Conservation (phyloP, 345 rosid species). For the Eucalyptus tenuipes region DNA sequence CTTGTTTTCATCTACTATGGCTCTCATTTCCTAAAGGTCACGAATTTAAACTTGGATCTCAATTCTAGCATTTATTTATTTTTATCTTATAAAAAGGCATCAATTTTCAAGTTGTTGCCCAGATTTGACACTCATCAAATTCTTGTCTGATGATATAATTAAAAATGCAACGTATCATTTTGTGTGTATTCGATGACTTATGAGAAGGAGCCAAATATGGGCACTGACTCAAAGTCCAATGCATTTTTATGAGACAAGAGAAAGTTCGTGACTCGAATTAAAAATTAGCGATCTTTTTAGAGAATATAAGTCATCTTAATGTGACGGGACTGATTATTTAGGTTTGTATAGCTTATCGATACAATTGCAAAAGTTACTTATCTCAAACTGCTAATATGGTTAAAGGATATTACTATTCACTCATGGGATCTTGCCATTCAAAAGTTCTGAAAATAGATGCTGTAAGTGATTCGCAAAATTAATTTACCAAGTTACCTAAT, state of each 20-base stretch:
- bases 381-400: background rate
- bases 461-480: background rate
- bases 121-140: background rate
- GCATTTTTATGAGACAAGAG: background rate
- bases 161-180: rapidly evolving
- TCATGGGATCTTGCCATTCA: background rate
- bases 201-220: background rate
- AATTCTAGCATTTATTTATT: background rate
- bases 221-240: rapidly evolving
- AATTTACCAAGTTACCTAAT: background rate
- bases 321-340: rapidly evolving
- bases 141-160: rapidly evolving
- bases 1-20: background rate
- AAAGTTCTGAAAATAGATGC: background rate
- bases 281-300: rapidly evolving
- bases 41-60: rapidly evolving
- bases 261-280: rapidly evolving
- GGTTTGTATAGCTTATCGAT: background rate
- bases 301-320: background rate
- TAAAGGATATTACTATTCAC: background rate
- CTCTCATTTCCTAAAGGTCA: background rate
- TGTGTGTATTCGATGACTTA: rapidly evolving
- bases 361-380: background rate
- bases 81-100: background rate
- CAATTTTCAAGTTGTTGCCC: background rate